Base-by-base conservation (phyloP, 140 eudicot genomes). In the Flaveria floridana region DNA sequence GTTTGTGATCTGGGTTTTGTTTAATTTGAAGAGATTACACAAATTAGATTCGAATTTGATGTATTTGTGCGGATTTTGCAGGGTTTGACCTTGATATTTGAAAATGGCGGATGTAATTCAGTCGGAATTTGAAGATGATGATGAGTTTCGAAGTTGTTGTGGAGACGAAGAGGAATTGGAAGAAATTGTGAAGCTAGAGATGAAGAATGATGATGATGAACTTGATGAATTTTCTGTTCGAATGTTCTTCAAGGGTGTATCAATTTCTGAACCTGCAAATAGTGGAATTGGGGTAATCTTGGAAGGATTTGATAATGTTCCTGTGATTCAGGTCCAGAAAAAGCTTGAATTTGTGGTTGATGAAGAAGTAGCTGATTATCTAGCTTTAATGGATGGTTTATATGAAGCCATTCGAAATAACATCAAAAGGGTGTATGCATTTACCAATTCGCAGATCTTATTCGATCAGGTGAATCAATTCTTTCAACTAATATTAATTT, bases 341-440 rank as follows among this genome's bases (percentile, higher is more conserved):
- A 89, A 69, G 71, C 97, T 91, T 72, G 97, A 91, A 34, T 91
- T 91, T 71, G 84, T 72, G 74, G 93, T 91, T 11, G 91, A 82
- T 30, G 89, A 87, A 71, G 72, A 74, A 11, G 89, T 91, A 6
- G 97, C 91, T 9, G 86, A 87, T 64, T 91, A 85, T 79, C 73
- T 91, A 67, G 97, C 97, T 75, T 82, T 91, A 82, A 76, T 91
- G 85, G 93, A 89, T 83, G 97, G 97, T 63, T 74, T 91, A 70
- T 21, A 72, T 16, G 91, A 83, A 73, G 97, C 91, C 47, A 51
- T 67, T 47, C 73, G 67, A 48, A 70, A 71, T 57, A 76, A 80
- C 41, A 52, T 85, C 58, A 82, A 15, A 59, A 71, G 84, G 53
- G 96, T 91, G 19, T 78, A 70, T 52, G 91, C 96, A 28, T 85